Evolutionary conservation across 2,329 filamentous ascomycete genomes (phyloP), one percentile per base, ranked within the genome.

Genomic region (Aspergillus brasiliensis): DNA sequence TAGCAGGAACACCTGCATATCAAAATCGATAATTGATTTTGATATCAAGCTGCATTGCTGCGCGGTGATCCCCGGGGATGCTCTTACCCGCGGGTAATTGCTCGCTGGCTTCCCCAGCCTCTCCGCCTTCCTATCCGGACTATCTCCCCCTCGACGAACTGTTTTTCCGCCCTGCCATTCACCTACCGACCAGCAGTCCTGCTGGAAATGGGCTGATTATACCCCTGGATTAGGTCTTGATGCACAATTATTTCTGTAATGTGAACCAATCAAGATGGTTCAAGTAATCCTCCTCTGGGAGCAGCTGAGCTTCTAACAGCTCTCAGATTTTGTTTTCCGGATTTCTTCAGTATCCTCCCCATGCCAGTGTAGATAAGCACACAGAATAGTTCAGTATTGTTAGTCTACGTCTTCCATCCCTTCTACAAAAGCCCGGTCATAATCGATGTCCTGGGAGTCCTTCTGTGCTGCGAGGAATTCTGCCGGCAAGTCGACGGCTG

Each of bases 11-110:
- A 51, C 27, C 40, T 44, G 40, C 51, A 25, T 38, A 52, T 52
- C 51, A 52, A n/a, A 42, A 17, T 40, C 21, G 23, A 44, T 44
- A 21, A 23, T 37, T 34, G 34, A 52, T 11, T 52, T 4, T n/a
- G 34, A 40, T 27, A 52, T 23, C 51, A 25, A 52, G 11, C 25
- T 40, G 51, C 51, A 52, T 52, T 40, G 34, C 51, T 52, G 31
- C 47, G 51, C 17, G 51, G 21, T 34, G 34, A 40, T 52, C 19
- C 27, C 34, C 51, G 51, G 51, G 51, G 51, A 15, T 38, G 51
- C 51, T 52, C 51, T 52, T 52, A 52, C 51, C 51, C 49, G 40
- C 40, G 40, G 40, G 19, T 44, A 44, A 44, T 17, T 44, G 19
- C 19, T 44, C 40, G 13, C 40, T 44, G 40, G 10, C 40, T 21